Evolutionary conservation across 441 rosid genomes (phyloP).

Genomic region (Populus hybrid): DNA sequence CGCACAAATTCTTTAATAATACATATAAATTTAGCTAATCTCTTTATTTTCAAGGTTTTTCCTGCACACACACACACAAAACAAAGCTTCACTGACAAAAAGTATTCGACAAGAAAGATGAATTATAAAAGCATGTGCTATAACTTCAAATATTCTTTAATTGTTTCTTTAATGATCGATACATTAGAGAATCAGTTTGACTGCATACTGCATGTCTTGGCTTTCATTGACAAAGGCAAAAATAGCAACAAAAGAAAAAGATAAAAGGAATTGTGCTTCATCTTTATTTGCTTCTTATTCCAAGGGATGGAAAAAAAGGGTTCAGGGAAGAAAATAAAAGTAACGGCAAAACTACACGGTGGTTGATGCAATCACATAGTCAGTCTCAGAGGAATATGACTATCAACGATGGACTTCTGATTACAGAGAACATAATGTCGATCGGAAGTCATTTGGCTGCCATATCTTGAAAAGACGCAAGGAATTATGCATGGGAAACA

Average conservation of each 20-base stretch:
- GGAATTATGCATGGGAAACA: no score
- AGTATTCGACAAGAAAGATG: neutral
- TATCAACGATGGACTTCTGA: neutral
- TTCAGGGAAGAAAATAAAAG: neutral
- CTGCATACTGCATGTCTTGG: neutral
- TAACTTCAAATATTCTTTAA: neutral
- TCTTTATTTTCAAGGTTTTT: neutral
- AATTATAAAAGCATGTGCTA: neutral
- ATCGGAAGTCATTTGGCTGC: no score
- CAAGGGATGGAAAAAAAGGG: neutral
- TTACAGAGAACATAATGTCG: no score
- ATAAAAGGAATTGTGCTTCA: neutral
- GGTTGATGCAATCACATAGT: neutral
- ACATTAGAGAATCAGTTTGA: no score
- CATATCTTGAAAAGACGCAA: no score
- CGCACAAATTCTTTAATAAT: no score
- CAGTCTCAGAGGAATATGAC: neutral
- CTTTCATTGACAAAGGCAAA: neutral
- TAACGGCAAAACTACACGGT: neutral
- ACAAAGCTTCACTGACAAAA: neutral
- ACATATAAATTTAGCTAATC: no score
- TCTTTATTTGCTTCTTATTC: conserved; percentile 12
- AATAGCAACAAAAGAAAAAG: neutral
- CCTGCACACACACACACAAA: neutral
- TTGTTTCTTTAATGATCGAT: neutral